These are phyloP conservation scores for Pestalotiopsis sp. DNA, from an alignment of 2,329 filamentous ascomycete genomes.

Conservation along the genomic window DNA sequence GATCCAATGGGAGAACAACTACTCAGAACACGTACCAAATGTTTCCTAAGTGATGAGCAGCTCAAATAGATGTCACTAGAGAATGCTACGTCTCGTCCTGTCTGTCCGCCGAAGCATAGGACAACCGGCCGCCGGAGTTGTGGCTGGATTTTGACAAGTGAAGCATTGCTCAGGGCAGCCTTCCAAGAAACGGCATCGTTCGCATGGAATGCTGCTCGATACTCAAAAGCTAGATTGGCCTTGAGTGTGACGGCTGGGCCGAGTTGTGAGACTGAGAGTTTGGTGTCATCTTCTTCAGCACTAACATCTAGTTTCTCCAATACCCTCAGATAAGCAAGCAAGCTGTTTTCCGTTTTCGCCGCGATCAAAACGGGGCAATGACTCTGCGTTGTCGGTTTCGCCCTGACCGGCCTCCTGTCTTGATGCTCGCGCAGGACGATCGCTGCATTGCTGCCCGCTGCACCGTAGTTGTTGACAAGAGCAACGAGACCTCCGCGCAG, in stretches of 20 bases:
- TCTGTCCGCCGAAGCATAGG: not conserved
- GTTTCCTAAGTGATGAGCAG: not conserved
- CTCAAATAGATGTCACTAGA: not conserved
- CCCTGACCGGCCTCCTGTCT: not conserved
- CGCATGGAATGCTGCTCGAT: not conserved
- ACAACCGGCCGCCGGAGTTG: not conserved
- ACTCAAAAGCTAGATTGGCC: not conserved
- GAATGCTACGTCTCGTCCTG: not conserved
- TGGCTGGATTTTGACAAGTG: not conserved
- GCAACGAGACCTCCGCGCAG: conserved; percentile 22
- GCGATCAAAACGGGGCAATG: not conserved
- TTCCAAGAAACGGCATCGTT: not conserved
- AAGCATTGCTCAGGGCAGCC: not conserved
- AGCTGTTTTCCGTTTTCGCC: not conserved
- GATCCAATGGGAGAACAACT: not conserved
- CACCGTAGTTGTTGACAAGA: conserved; percentile 39
- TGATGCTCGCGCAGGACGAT: conserved; percentile 13
- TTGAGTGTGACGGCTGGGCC: not conserved
- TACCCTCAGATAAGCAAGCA: not conserved
- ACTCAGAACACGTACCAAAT: not conserved
- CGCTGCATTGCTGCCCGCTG: conserved; percentile 36
- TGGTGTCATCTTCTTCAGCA: not conserved
- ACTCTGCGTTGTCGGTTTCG: conserved; percentile 6
- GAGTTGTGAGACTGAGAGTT: not conserved
- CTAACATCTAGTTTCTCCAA: not conserved